A percentile compares a stretch with the other conserved stretches of the same genome.
Conservation (phyloP, 306 rosid species). For the Bauhinia variegata region DNA sequence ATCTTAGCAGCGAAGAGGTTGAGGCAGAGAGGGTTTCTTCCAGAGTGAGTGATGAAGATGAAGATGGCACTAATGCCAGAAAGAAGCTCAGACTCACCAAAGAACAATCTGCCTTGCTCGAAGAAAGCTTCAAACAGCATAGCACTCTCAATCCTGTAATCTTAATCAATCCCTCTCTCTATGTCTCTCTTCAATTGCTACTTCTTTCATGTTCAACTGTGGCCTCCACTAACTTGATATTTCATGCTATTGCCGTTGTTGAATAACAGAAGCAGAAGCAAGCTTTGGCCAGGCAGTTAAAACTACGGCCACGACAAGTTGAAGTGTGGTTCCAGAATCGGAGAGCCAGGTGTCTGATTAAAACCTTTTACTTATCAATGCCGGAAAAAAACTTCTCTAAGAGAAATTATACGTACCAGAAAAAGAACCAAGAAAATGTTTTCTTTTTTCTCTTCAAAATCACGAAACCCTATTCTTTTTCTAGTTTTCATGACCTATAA, state of each 20-base stretch:
- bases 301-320: slow-evolving; percentile 85
- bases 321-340: slow-evolving; percentile 99
- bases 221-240: slow-evolving; percentile 17
- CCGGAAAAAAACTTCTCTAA: too few relatives aligned
- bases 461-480: too few relatives aligned
- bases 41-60: slow-evolving; percentile 87
- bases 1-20: slow-evolving; percentile 64
- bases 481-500: too few relatives aligned
- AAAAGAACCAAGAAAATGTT: too few relatives aligned
- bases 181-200: too few relatives aligned
- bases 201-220: background rate
- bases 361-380: background rate
- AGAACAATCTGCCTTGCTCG: slow-evolving; percentile 84
- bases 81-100: slow-evolving; percentile 91
- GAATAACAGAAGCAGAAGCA: slow-evolving; percentile 88
- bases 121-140: slow-evolving; percentile 90
- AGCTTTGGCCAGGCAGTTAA: slow-evolving; percentile 79
- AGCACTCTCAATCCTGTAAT: slow-evolving; percentile 95
- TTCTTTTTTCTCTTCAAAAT: too few relatives aligned
- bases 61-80: slow-evolving; percentile 80
- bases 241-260: background rate
- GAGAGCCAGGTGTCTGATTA: slow-evolving; percentile 75
- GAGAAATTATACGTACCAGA: too few relatives aligned
- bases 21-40: slow-evolving; percentile 69
- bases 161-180: background rate